Conservation (phyloP, 768 basidiomycete species). For the Coprinopsis cinerea region DNA sequence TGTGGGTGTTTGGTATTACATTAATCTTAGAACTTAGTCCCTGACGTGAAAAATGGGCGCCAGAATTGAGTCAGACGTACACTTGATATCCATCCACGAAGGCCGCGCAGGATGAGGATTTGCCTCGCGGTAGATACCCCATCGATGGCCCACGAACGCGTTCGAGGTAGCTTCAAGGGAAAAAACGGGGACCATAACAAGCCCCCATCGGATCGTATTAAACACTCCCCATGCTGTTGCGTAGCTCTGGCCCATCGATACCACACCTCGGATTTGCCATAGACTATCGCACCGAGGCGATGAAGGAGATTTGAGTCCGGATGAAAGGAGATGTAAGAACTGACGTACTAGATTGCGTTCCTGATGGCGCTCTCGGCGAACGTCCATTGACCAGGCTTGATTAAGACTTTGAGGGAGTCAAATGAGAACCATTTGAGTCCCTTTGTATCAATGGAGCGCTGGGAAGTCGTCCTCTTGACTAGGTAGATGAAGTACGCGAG, state of each 20-base stretch:
- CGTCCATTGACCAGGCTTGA: constrained; percentile 18
- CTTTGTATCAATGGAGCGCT: neutral
- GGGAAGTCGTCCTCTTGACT: constrained; percentile 4
- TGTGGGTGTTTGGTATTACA: too few species aligned
- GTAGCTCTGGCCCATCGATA: constrained; percentile 18
- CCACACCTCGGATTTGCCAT: constrained; percentile 20
- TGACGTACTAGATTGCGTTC: constrained; percentile 20
- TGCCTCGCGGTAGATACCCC: constrained; percentile 14
- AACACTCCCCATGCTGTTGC: constrained; percentile 23
- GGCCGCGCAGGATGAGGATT: neutral
- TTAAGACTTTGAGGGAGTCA: constrained; percentile 5
- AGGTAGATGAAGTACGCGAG: constrained; percentile 16
- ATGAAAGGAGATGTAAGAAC: neutral
- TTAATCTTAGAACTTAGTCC: too few species aligned
- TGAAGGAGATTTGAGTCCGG: neutral
- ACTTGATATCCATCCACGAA: constrained; percentile 12
- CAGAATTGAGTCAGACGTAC: neutral
- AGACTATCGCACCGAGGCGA: constrained; percentile 13
- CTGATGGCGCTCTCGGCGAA: constrained; percentile 17
- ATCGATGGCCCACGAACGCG: constrained; percentile 21
- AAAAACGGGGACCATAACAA: constrained; percentile 20
- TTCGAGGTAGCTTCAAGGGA: constrained; percentile 17
- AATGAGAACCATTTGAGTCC: constrained; percentile 12
- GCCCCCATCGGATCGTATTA: constrained; percentile 22
- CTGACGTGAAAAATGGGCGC: neutral